Percentiles rank a stretch among this genome's conserved stretches.
Conservation (phyloP, 2,329 filamentous ascomycete species). For the Orbilia brochopaga region DNA sequence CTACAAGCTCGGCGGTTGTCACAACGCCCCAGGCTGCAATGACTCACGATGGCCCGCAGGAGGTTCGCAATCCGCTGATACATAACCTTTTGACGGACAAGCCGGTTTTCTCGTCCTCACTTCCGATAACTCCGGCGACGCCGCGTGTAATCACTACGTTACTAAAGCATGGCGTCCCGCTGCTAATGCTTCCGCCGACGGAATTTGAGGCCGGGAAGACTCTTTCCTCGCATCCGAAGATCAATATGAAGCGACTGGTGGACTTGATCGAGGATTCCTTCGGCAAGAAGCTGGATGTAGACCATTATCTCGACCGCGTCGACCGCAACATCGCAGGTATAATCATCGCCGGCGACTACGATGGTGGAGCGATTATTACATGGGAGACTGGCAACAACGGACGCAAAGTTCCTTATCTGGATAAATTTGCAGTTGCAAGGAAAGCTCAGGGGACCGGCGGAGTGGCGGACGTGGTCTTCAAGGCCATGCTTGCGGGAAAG, state of each 20-base stretch:
- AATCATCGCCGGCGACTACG: conserved; percentile 94
- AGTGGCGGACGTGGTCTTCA: conserved; percentile 95
- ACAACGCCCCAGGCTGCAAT: conserved; percentile 86
- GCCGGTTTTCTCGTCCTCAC: conserved; percentile 86
- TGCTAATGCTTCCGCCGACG: conserved; percentile 74
- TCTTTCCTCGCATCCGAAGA: conserved; percentile 71
- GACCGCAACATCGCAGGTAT: conserved; percentile 82
- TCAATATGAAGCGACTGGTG: conserved; percentile 82
- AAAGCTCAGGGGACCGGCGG: conserved; percentile 87
- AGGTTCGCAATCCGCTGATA: conserved; percentile 77
- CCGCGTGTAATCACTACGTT: conserved; percentile 72
- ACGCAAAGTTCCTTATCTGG: conserved; percentile 85
- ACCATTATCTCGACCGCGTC: conserved; percentile 82
- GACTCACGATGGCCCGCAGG: conserved; percentile 41
- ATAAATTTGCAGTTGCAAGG: conserved; percentile 94
- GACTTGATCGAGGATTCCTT: conserved; percentile 95
- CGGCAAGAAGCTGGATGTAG: conserved; percentile 78
- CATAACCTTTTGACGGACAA: conserved; percentile 97
- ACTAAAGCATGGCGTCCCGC: conserved; percentile 86
- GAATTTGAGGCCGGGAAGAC: conserved; percentile 60
- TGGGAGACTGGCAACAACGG: conserved; percentile 75
- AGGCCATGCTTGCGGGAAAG: conserved; percentile 76
- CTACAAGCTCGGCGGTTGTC: conserved; percentile 84
- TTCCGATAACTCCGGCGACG: conserved; percentile 66
- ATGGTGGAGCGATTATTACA: conserved; percentile 90